phyloP scores from a whole-genome alignment of 1,139 yeast species.

The Scheffersomyces stambukii region DNA sequence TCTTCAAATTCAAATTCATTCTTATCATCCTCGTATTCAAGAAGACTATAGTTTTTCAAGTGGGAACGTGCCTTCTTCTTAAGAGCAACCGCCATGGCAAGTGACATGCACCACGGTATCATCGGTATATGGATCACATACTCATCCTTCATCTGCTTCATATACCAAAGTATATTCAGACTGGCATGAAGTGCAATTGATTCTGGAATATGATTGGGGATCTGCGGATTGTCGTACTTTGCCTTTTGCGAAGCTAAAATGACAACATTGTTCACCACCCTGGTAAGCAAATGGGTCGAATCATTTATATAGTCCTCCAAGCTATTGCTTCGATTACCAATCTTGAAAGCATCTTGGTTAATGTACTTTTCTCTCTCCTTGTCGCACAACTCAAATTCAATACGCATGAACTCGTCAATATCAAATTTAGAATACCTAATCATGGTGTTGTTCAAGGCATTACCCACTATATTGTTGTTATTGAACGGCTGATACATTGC shows the following conservation, averaged over 20 bases:
- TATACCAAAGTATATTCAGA: constrained; percentile 24
- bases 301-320: constrained; percentile 17
- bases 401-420: constrained; percentile 21
- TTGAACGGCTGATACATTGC: constrained; percentile 24
- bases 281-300: constrained; percentile 19
- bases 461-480: constrained; percentile 6
- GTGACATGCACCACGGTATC: constrained; percentile 25
- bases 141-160: constrained; percentile 16
- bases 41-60: constrained; percentile 3
- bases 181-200: constrained; percentile 19
- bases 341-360: too few species aligned
- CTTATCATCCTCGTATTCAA: constrained; percentile 5
- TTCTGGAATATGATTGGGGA: constrained; percentile 22
- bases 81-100: constrained; percentile 14
- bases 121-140: constrained; percentile 22
- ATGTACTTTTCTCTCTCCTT: constrained; percentile 13
- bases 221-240: constrained; percentile 20
- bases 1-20: constrained; percentile 14
- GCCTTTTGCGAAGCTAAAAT: constrained; percentile 25
- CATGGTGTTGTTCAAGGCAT: constrained; percentile 7
- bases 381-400: constrained; percentile 25
- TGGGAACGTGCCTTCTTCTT: constrained; percentile 11
- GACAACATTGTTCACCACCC: constrained; percentile 24
- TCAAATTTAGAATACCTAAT: constrained; percentile 17
- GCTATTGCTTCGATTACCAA: constrained; percentile 1